Conservation (phyloP, 2,329 filamentous ascomycete genomes). For the Daldinia eschscholtzii region DNA sequence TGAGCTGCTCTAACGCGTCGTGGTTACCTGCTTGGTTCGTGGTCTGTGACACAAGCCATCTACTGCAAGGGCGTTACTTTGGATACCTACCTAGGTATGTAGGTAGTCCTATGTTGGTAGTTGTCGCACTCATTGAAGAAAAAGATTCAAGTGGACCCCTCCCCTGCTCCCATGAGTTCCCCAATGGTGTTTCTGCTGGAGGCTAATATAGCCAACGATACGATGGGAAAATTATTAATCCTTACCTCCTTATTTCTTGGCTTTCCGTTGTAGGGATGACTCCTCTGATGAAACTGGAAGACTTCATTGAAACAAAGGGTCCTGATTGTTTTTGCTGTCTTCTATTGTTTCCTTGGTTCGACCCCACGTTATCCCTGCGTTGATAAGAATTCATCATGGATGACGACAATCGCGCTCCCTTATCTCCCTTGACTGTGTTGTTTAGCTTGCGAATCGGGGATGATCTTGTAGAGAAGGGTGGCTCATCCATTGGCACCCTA, state of each 20-base stretch:
- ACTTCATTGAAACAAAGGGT: not conserved
- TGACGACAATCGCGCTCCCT: not conserved
- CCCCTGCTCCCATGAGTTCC: not conserved
- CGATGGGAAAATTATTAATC: not conserved
- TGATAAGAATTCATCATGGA: not conserved
- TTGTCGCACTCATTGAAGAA: too few species aligned
- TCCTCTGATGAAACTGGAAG: not conserved
- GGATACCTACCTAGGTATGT: too few species aligned
- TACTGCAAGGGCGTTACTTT: not conserved
- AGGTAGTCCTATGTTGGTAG: too few species aligned
- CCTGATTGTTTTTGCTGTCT: not conserved
- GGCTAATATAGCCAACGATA: not conserved
- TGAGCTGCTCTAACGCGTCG: not conserved
- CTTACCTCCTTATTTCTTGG: not conserved
- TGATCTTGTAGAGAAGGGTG: not conserved
- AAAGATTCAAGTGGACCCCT: too few species aligned
- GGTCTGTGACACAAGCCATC: not conserved
- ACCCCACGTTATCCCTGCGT: not conserved
- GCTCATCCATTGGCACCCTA: not conserved
- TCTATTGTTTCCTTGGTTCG: not conserved
- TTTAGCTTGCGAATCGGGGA: not conserved
- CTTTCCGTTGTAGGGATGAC: not conserved
- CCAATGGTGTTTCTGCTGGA: not conserved
- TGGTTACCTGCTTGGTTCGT: not conserved
- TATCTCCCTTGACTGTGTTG: not conserved